These are phyloP conservation scores for Blastomyces percursus DNA, from an alignment of 2,329 filamentous ascomycete genomes.

Conservation along the genomic window DNA sequence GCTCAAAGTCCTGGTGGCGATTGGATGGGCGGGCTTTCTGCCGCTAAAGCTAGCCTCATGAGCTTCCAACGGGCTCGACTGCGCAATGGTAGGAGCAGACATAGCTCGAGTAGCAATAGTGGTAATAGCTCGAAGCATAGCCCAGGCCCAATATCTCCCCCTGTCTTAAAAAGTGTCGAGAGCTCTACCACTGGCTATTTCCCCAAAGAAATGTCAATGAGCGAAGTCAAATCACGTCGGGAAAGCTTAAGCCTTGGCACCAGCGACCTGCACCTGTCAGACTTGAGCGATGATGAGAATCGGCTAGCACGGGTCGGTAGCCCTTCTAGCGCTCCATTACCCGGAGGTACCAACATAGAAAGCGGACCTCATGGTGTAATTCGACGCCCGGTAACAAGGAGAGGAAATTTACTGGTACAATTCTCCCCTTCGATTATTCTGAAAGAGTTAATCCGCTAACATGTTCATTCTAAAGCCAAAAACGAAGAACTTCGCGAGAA, in stretches of 20 bases:
- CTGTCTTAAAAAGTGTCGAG: slow-evolving; percentile 48
- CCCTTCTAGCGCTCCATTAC: slow-evolving; percentile 18
- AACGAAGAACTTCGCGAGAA: slow-evolving; percentile 88
- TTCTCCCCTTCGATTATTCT: neutral
- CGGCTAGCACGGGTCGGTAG: slow-evolving; percentile 24
- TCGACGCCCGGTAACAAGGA: slow-evolving; percentile 67
- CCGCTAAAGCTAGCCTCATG: slow-evolving; percentile 63
- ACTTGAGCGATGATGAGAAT: slow-evolving; percentile 65
- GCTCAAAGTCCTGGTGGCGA: slow-evolving; percentile 46
- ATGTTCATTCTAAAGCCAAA: slow-evolving; percentile 57
- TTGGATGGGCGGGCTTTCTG: slow-evolving; percentile 56
- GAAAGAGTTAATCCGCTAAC: neutral
- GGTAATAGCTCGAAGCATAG: slow-evolving; percentile 57
- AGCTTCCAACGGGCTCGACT: slow-evolving; percentile 60
- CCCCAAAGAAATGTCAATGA: slow-evolving; percentile 39
- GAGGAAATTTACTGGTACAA: slow-evolving; percentile 77
- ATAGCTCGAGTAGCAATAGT: slow-evolving; percentile 59
- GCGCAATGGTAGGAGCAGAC: slow-evolving; percentile 48
- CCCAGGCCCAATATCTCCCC: slow-evolving; percentile 66
- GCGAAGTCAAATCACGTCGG: slow-evolving; percentile 49
- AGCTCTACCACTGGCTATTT: slow-evolving; percentile 45
- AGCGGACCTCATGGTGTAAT: slow-evolving; percentile 64
- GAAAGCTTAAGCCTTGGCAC: slow-evolving; percentile 88
- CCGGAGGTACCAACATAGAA: slow-evolving; percentile 27
- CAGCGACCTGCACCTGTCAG: slow-evolving; percentile 72